These are phyloP conservation scores for Zymoseptoria ardabiliae DNA, from an alignment of 2,329 filamentous ascomycete genomes.

Conservation along the genomic window DNA sequence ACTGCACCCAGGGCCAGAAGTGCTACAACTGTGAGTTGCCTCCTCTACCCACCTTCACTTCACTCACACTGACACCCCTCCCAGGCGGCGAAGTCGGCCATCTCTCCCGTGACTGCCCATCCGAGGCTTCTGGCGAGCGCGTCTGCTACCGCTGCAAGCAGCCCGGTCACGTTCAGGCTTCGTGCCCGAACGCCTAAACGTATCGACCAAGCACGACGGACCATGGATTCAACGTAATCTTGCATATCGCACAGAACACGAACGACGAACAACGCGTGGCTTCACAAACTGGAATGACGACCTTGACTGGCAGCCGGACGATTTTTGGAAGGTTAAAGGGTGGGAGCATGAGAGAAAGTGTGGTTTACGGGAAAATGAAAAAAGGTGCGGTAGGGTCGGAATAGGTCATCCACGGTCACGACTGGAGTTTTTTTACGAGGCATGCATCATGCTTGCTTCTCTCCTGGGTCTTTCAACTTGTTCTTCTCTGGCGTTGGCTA, in stretches of 20 bases:
- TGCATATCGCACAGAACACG: constrained; percentile 10
- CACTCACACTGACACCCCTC: constrained; percentile 10
- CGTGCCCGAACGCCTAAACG: constrained; percentile 70
- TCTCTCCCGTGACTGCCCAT: constrained; percentile 91
- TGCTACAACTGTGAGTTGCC: constrained; percentile 85
- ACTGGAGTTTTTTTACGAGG: not conserved
- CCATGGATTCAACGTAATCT: constrained; percentile 15
- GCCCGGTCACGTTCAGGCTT: constrained; percentile 83
- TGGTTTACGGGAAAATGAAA: not conserved
- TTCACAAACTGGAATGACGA: constrained; percentile 24
- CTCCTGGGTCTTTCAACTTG: not conserved
- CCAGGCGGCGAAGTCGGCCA: constrained; percentile 77
- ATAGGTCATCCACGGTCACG: not conserved
- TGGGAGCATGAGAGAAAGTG: not conserved
- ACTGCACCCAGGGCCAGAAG: constrained; percentile 98
- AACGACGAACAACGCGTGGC: constrained; percentile 16
- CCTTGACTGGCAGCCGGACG: constrained; percentile 22
- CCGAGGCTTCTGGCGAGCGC: constrained; percentile 83
- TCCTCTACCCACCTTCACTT: constrained; percentile 3
- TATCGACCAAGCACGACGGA: constrained; percentile 13
- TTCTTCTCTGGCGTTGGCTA: not conserved
- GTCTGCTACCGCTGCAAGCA: constrained; percentile 95
- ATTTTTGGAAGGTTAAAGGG: constrained; percentile 17
- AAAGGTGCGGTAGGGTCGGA: not conserved
- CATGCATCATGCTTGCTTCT: not conserved